These are phyloP conservation scores for Lunularia cruciata DNA, from an alignment of 225 moss, liverwort and hornwort species.

Conservation along the genomic window DNA sequence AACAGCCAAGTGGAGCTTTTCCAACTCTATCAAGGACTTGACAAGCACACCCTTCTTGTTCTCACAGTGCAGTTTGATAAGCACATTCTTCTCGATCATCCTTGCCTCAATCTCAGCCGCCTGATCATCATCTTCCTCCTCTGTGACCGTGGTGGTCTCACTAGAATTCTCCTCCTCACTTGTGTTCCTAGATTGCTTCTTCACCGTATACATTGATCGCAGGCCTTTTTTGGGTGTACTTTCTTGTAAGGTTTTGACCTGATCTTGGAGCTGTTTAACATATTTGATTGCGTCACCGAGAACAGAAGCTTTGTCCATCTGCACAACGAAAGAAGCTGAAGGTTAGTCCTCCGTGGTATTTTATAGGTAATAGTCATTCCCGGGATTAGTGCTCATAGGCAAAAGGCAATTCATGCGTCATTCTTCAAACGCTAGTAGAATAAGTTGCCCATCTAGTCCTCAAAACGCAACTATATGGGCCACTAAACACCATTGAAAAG, in stretches of 20 bases:
- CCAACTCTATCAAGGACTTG: conserved; percentile 61
- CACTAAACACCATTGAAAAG: not conserved
- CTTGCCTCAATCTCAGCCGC: conserved; percentile 75
- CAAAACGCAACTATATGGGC: too few relatives aligned
- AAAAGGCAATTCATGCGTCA: not conserved
- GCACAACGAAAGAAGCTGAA: not conserved
- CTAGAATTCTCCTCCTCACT: conserved; percentile 50
- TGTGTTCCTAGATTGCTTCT: conserved; percentile 12
- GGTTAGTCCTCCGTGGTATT: not conserved
- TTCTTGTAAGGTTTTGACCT: conserved; percentile 66
- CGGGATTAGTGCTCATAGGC: not conserved
- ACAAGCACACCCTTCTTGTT: conserved; percentile 62
- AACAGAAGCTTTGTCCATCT: conserved; percentile 88
- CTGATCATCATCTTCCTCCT: conserved; percentile 17
- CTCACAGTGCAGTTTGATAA: conserved; percentile 73
- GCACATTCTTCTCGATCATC: conserved; percentile 59
- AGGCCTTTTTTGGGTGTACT: conserved; percentile 54
- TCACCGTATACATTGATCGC: conserved; percentile 50
- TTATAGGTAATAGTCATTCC: not conserved
- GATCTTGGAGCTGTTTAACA: conserved; percentile 75
- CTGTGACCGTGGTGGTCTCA: conserved; percentile 34
- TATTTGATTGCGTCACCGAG: conserved; percentile 83
- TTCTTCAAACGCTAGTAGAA: too few relatives aligned
- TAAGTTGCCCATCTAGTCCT: too few relatives aligned
- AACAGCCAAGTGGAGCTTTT: conserved; percentile 64